Conservation (phyloP, 2,329 filamentous ascomycete species). For the Aspergillus sp. region DNA sequence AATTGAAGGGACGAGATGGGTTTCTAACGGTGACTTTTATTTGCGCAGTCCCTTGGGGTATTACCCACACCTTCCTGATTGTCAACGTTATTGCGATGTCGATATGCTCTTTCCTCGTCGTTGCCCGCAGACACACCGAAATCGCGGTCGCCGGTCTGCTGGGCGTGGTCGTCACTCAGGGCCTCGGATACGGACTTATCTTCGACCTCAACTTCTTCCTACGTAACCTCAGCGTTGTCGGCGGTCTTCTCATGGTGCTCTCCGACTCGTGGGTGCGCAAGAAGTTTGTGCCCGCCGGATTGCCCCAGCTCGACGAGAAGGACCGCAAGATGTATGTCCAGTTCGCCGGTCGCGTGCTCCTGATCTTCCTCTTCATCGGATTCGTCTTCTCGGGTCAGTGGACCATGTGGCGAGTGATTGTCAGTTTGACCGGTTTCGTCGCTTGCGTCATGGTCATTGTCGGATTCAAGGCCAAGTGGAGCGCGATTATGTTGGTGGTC, state of each 20-base stretch:
- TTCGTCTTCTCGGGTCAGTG: slow-evolving; percentile 95
- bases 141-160: slow-evolving; percentile 89
- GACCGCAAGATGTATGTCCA: slow-evolving; percentile 99
- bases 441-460: slow-evolving; percentile 98
- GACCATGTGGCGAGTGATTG: slow-evolving; percentile 82
- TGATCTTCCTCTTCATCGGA: slow-evolving; percentile 96
- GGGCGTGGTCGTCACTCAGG: slow-evolving; percentile 87
- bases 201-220: slow-evolving; percentile 99
- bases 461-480: slow-evolving; percentile 99
- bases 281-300: slow-evolving; percentile 90
- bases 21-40: slow-evolving; percentile 16
- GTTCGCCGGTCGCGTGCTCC: slow-evolving; percentile 87
- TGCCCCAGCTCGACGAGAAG: slow-evolving; percentile 95
- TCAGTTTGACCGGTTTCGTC: slow-evolving; percentile 80
- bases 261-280: slow-evolving; percentile 98
- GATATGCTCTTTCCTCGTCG: slow-evolving; percentile 78
- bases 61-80: slow-evolving; percentile 92
- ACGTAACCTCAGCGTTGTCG: slow-evolving; percentile 95
- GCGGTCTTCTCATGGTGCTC: slow-evolving; percentile 94
- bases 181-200: slow-evolving; percentile 93
- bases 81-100: slow-evolving; percentile 87
- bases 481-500: slow-evolving; percentile 89
- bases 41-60: slow-evolving; percentile 73
- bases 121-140: slow-evolving; percentile 87
- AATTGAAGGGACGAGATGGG: neutral